These are phyloP conservation scores for Calonectria hawksworthii DNA, from an alignment of 2,329 filamentous ascomycete species.

Conservation along the genomic window DNA sequence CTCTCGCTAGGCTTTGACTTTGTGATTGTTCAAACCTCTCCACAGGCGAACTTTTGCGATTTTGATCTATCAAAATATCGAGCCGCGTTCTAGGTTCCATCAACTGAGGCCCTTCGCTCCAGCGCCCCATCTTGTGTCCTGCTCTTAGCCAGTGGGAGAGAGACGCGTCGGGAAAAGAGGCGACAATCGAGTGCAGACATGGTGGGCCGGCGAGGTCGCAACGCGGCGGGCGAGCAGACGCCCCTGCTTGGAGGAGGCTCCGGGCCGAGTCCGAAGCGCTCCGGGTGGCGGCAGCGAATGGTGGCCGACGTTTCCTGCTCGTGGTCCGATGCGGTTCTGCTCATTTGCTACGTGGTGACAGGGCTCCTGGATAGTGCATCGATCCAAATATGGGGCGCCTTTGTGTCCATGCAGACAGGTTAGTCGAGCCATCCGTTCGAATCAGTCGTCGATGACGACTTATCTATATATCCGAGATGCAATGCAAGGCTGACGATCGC, in stretches of 20 bases:
- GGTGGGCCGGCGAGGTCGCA: background rate
- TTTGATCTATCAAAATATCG: background rate
- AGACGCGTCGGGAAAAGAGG: background rate
- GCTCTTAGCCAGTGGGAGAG: background rate
- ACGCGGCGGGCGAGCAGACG: conserved; percentile 36
- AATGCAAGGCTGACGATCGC: conserved; percentile 1
- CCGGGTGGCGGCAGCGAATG: conserved; percentile 25
- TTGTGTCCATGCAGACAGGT: conserved; percentile 89
- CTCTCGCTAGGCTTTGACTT: background rate
- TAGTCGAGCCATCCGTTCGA: conserved; percentile 37
- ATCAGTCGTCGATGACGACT: background rate
- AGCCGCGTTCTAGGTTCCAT: background rate
- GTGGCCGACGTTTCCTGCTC: conserved; percentile 55
- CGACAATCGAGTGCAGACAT: conserved; percentile 5
- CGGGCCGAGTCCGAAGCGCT: background rate
- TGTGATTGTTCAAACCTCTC: background rate
- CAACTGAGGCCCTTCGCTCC: background rate
- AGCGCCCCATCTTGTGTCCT: no score
- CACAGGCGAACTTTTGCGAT: background rate
- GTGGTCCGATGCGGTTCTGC: conserved; percentile 76
- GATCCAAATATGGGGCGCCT: conserved; percentile 82
- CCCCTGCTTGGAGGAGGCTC: conserved; percentile 30
- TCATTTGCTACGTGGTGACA: conserved; percentile 82
- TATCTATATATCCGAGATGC: background rate
- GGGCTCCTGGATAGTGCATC: conserved; percentile 83